A percentile compares a stretch with the other conserved stretches of the same genome.
These are phyloP conservation scores for Porpolomopsis calyptriformis DNA, from an alignment of 768 basidiomycete species.

Conservation along the genomic window DNA sequence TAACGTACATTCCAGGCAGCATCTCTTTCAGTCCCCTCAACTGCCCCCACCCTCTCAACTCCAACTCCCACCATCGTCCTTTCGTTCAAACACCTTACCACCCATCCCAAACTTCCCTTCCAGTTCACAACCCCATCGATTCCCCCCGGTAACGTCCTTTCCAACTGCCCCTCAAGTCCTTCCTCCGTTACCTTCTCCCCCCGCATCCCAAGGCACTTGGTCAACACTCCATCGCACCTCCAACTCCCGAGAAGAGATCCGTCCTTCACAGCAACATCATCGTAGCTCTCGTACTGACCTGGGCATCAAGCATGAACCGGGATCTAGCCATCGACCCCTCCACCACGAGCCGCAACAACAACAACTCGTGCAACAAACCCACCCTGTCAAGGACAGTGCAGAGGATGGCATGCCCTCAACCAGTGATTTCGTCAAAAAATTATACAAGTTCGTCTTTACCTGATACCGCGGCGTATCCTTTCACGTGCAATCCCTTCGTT, in stretches of 20 bases:
- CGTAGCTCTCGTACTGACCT: slow-evolving; percentile 14
- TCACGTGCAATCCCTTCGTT: slow-evolving; percentile 1
- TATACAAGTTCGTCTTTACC: slow-evolving; percentile 63
- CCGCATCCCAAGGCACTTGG: slow-evolving; percentile 17
- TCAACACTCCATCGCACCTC: slow-evolving; percentile 26
- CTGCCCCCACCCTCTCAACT: slow-evolving; percentile 16
- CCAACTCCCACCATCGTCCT: slow-evolving; percentile 11
- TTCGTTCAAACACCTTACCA: slow-evolving; percentile 12
- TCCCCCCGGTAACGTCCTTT: background rate
- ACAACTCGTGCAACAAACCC: background rate
- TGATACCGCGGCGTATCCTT: slow-evolving; percentile 1
- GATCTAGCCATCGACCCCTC: background rate
- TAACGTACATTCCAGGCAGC: slow-evolving; percentile 6
- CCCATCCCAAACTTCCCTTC: slow-evolving; percentile 12
- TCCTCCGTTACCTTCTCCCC: slow-evolving; percentile 18
- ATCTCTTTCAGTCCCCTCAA: slow-evolving; percentile 14
- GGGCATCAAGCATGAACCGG: slow-evolving; percentile 19
- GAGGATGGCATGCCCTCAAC: slow-evolving; percentile 82
- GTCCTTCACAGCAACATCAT: slow-evolving; percentile 18
- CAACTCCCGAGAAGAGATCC: slow-evolving; percentile 32
- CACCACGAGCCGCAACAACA: slow-evolving; percentile 4
- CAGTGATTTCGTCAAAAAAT: slow-evolving; percentile 88
- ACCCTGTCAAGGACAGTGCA: slow-evolving; percentile 8
- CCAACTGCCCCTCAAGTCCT: slow-evolving; percentile 16
- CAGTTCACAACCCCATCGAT: background rate